Conservation (phyloP, 305 asterid species). For the Coffea humblotiana region DNA sequence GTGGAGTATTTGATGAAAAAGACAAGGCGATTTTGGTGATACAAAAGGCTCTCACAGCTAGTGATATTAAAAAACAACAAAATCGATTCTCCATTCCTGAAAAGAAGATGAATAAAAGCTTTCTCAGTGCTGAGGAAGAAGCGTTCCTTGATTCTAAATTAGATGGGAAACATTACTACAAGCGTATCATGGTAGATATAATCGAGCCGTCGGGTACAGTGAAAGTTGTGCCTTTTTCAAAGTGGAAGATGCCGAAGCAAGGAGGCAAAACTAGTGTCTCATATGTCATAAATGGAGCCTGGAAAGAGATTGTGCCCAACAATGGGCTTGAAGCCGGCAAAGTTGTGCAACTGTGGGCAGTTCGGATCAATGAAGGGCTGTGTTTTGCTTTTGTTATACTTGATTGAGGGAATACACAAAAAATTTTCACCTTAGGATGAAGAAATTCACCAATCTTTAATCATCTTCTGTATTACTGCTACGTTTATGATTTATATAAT, state of each 20-base stretch:
- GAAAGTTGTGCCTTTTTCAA: neutral
- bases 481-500: too few species aligned
- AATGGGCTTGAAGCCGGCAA: neutral
- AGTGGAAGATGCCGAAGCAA: neutral
- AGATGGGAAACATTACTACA: too few species aligned
- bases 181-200: neutral
- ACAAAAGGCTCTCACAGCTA: neutral
- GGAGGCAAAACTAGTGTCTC: neutral
- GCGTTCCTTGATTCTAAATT: neutral
- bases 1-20: neutral
- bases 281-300: neutral
- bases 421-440: too few species aligned
- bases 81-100: slow-evolving; percentile 5
- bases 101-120: neutral
- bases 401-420: too few species aligned
- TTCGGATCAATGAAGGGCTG: neutral
- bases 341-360: neutral
- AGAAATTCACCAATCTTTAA: neutral
- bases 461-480: too few species aligned
- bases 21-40: neutral
- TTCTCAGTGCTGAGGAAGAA: neutral
- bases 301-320: neutral
- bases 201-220: slow-evolving; percentile 2
- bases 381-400: slow-evolving; percentile 3
- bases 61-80: neutral